Base-by-base conservation (phyloP, 202 grass and related monocot species). In the Setaria viridis region DNA sequence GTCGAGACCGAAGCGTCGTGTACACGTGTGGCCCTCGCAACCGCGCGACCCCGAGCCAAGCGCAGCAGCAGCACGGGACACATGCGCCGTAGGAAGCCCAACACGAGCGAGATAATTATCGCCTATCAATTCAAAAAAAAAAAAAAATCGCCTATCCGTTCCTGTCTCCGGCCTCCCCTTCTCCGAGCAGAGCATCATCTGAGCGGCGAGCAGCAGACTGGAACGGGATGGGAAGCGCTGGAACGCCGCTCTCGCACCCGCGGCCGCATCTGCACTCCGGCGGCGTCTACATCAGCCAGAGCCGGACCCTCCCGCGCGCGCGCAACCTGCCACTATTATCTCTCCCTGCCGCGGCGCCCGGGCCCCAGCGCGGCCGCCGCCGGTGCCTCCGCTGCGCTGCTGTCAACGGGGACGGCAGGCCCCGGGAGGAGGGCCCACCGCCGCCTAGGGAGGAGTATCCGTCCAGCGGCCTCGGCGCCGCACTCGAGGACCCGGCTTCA, bases 181-280 rank as follows among this genome's bases (percentile, higher is more conserved):
- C 41, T 14, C 51, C 57, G 4, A 70, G 73, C 74, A 54, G 62
- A 30, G 20, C 53, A 25, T 62, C 12, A 30, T 34, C 51, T 10
- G 51, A 75, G 42, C 70, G 54, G 74, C 65, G 51, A 62, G 70
- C 32, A 17, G 12, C 49, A n/a, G 49, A 73, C 74, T 13, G 35
- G 34, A 37, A 86, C 20, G 32, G 35, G 81, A 83, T 90, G 89
- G 75, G 85, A 80, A 84, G 89, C 69, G 62, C 69, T 54, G 85
- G 89, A 29, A 25, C 89, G 80, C 89, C 87, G 85, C 89, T 87
- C 37, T 68, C 75, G 62, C 89, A 70, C 62, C 76, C 43, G 53
- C 80, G 45, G n/a, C 85, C 53, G 46, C 80, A 83, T 53, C 33
- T 87, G 29, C 80, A 78, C 45, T 25, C 73, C 11, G 75, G 80